These are phyloP conservation scores for Tubosaeta sp. DNA, from an alignment of 768 basidiomycete genomes.

Conservation along the genomic window DNA sequence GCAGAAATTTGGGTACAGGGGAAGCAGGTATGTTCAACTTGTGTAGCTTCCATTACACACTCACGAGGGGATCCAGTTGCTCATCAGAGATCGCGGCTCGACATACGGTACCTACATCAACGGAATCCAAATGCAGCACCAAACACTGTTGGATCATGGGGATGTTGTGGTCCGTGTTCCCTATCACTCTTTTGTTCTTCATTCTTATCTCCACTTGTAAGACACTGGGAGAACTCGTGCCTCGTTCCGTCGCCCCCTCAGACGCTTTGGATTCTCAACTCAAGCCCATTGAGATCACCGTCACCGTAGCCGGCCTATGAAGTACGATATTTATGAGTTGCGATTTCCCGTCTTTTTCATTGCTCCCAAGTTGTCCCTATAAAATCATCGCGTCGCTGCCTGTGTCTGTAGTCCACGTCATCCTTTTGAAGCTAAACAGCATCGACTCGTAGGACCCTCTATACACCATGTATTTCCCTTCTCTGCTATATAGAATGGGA, in stretches of 20 bases:
- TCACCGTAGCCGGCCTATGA: conserved; percentile 35
- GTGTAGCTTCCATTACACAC: not conserved
- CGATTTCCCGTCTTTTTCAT: not conserved
- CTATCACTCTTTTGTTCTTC: not conserved
- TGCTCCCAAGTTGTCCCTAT: not conserved
- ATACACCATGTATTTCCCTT: not conserved
- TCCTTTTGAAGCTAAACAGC: not conserved
- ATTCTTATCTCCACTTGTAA: conserved; percentile 19
- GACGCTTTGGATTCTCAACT: conserved; percentile 42
- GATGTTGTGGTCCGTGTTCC: conserved; percentile 40
- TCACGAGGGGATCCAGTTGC: conserved; percentile 32
- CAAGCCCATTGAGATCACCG: conserved; percentile 39
- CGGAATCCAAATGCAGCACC: conserved; percentile 35
- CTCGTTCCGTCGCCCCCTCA: conserved; percentile 37
- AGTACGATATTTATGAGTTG: not conserved
- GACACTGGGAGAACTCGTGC: conserved; percentile 39
- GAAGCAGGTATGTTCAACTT: conserved; percentile 33
- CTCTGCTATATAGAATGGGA: not conserved
- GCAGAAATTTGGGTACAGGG: conserved; percentile 46
- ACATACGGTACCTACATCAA: conserved; percentile 49
- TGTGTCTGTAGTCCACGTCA: conserved; percentile 5
- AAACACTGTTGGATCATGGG: conserved; percentile 36
- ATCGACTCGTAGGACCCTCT: not conserved
- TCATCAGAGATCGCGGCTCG: conserved; percentile 44
- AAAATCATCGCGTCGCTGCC: not conserved